phyloP scores from a whole-genome alignment of 805 yeast genomes.

The Candida insectorum region DNA sequence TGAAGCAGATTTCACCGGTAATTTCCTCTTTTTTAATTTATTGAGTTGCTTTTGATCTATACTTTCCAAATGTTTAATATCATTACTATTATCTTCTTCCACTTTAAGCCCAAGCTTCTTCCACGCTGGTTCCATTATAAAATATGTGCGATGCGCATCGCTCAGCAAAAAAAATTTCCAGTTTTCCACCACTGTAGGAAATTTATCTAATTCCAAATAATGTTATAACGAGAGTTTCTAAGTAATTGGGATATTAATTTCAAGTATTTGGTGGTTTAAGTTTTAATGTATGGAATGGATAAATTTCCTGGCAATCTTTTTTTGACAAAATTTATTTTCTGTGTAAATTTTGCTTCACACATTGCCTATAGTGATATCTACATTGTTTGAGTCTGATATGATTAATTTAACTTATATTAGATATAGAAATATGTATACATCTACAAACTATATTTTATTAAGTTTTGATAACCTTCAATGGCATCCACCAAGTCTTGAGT shows the following conservation, averaged over 20 bases:
- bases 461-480: slow-evolving; percentile 49
- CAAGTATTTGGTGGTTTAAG: no score
- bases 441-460: slow-evolving; percentile 24
- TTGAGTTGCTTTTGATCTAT: slow-evolving; percentile 36
- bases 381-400: slow-evolving; percentile 47
- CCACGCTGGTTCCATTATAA: slow-evolving; percentile 64
- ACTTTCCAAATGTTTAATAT: slow-evolving; percentile 43
- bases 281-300: no score
- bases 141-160: slow-evolving; percentile 2
- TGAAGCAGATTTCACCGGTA: slow-evolving; percentile 1
- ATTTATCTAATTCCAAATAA: slow-evolving; percentile 2
- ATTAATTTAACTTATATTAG: slow-evolving; percentile 30
- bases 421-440: slow-evolving; percentile 46
- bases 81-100: slow-evolving; percentile 41
- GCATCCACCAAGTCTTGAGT: slow-evolving; percentile 45
- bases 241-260: no score
- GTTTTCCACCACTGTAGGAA: no score
- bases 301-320: slow-evolving; percentile 9
- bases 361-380: slow-evolving; percentile 32
- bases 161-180: background rate
- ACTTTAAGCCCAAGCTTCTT: slow-evolving; percentile 70
- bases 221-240: no score
- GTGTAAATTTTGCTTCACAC: slow-evolving; percentile 19
- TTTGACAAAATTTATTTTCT: slow-evolving; percentile 11
- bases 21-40: slow-evolving; percentile 23